Conservation (phyloP, 116 monocot species). For the Posidonia oceanica region DNA sequence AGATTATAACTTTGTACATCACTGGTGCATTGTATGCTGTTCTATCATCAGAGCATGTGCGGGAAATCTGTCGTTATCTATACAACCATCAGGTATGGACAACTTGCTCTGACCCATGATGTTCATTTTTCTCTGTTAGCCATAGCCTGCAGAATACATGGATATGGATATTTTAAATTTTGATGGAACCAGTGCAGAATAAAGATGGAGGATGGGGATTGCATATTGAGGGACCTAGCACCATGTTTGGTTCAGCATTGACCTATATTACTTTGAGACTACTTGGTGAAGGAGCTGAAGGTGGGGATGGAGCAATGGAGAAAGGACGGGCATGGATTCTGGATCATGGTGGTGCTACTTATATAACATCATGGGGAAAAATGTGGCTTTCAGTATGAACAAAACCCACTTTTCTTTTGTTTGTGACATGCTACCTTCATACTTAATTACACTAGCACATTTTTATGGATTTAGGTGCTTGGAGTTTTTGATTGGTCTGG, state of each 20-base stretch:
- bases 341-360: slow-evolving; percentile 71
- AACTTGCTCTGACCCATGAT: neutral
- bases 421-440: neutral
- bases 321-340: slow-evolving; percentile 81
- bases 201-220: slow-evolving; percentile 97
- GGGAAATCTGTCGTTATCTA: slow-evolving; percentile 55
- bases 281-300: slow-evolving; percentile 66
- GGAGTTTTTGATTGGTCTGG: slow-evolving; percentile 96
- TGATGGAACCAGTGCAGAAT: slow-evolving; percentile 37
- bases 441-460: neutral
- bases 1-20: slow-evolving; percentile 45
- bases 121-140: neutral
- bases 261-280: slow-evolving; percentile 74
- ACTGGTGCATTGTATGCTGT: slow-evolving; percentile 42
- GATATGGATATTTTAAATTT: neutral
- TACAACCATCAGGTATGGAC: slow-evolving; percentile 53
- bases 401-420: neutral
- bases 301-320: slow-evolving; percentile 77
- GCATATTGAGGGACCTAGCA: slow-evolving; percentile 86
- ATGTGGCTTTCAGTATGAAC: slow-evolving; percentile 69
- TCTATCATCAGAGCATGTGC: slow-evolving; percentile 38
- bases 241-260: slow-evolving; percentile 84
- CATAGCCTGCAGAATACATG: neutral
- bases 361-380: slow-evolving; percentile 91
- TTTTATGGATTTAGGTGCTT: slow-evolving; percentile 46